These are phyloP conservation scores for Rhodotorula toruloides DNA, from an alignment of 768 basidiomycete genomes.

Conservation along the genomic window DNA sequence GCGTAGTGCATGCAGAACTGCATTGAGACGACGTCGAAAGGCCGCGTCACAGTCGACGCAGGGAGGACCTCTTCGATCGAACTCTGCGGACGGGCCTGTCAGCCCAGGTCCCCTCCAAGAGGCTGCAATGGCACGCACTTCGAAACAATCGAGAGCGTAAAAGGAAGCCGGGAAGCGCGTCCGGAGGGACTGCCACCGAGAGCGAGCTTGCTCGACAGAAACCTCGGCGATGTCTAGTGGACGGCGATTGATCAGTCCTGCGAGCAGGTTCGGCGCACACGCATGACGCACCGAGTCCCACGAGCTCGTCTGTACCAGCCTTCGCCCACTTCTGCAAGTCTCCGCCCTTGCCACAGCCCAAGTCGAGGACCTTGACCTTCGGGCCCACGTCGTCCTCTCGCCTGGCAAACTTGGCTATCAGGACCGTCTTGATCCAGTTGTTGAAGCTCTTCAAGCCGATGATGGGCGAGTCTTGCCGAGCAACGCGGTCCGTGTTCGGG, in stretches of 20 bases:
- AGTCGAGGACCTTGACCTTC: slow-evolving; percentile 64
- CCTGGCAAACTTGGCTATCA: slow-evolving; percentile 70
- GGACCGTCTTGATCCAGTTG: slow-evolving; percentile 98
- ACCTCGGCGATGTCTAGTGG: slow-evolving; percentile 66
- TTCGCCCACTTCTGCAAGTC: slow-evolving; percentile 94
- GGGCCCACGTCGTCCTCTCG: slow-evolving; percentile 40
- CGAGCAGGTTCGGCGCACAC: not conserved
- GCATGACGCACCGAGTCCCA: slow-evolving; percentile 67
- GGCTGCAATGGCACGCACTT: slow-evolving; percentile 45
- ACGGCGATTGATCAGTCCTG: not conserved
- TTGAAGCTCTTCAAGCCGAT: slow-evolving; percentile 97
- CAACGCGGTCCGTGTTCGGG: slow-evolving; percentile 80
- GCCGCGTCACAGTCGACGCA: slow-evolving; percentile 43
- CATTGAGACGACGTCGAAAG: slow-evolving; percentile 94
- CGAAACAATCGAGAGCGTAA: slow-evolving; percentile 82
- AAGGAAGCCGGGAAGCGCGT: slow-evolving; percentile 71
- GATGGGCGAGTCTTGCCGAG: slow-evolving; percentile 83
- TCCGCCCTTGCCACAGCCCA: slow-evolving; percentile 99
- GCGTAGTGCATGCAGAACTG: slow-evolving; percentile 99
- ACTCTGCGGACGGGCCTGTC: slow-evolving; percentile 47
- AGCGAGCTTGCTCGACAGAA: slow-evolving; percentile 80
- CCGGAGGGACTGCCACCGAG: slow-evolving; percentile 58
- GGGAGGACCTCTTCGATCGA: slow-evolving; percentile 66
- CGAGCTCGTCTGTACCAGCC: slow-evolving; percentile 69
- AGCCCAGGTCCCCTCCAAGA: not conserved